A percentile compares a stretch with the other conserved stretches of the same genome.
phyloP scores from a whole-genome alignment of 352 stramenopile genomes.

The Phytophthora tubulina region DNA sequence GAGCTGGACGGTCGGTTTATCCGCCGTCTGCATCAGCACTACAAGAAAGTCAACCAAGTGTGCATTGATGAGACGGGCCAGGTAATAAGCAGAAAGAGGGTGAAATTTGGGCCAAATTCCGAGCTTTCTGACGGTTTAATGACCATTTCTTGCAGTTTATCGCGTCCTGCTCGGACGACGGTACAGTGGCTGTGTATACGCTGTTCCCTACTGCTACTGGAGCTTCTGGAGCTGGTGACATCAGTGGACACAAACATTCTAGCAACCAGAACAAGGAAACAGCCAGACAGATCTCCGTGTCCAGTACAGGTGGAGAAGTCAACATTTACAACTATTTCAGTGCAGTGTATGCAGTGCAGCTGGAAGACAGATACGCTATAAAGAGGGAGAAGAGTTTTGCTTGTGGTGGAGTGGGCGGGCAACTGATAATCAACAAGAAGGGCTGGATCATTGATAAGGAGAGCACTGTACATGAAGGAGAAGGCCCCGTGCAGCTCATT shows the following conservation, averaged over 20 bases:
- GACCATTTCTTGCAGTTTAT: slow-evolving; percentile 66
- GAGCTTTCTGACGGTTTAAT: slow-evolving; percentile 6
- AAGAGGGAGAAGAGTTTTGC: slow-evolving; percentile 87
- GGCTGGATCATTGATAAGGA: slow-evolving; percentile 92
- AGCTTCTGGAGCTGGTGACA: slow-evolving; percentile 11
- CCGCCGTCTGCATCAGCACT: slow-evolving; percentile 85
- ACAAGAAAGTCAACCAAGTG: slow-evolving; percentile 90
- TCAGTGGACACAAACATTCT: slow-evolving; percentile 34
- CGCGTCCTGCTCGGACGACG: slow-evolving; percentile 87
- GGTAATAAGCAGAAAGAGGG: slow-evolving; percentile 25
- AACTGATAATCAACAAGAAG: slow-evolving; percentile 90
- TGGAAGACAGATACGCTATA: slow-evolving; percentile 82
- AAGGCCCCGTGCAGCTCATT: slow-evolving; percentile 84
- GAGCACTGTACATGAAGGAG: slow-evolving; percentile 83
- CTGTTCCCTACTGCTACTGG: slow-evolving; percentile 54
- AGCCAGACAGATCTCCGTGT: slow-evolving; percentile 54
- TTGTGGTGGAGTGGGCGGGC: slow-evolving; percentile 78
- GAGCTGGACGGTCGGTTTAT: slow-evolving; percentile 84
- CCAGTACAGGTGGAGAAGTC: slow-evolving; percentile 81
- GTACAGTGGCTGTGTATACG: slow-evolving; percentile 84
- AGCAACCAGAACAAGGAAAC: slow-evolving; percentile 25
- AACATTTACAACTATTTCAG: slow-evolving; percentile 93
- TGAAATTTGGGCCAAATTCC: not conserved
- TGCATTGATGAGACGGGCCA: slow-evolving; percentile 86
- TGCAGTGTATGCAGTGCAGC: slow-evolving; percentile 81